Percentiles rank a stretch among this genome's conserved stretches.
phyloP scores from a whole-genome alignment of 106 monocot genomes.

The Cymbidium sinense region DNA sequence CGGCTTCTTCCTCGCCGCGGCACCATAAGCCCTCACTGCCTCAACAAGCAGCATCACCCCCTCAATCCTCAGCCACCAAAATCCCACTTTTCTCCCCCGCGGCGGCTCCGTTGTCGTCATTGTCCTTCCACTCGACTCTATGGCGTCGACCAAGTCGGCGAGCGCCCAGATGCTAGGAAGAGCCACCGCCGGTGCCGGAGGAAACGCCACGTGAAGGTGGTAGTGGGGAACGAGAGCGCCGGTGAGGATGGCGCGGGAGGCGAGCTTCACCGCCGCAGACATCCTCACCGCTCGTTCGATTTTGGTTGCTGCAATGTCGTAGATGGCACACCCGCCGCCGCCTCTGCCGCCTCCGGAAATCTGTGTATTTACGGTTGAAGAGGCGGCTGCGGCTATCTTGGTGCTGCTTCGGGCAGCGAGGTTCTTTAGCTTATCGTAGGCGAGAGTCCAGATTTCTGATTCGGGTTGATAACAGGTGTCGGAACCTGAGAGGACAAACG shows the following conservation, averaged over 20 bases:
- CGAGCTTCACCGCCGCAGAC: slow-evolving; percentile 42
- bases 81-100: neutral
- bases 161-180: slow-evolving; percentile 14
- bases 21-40: slow-evolving; percentile 3
- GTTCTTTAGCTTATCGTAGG: slow-evolving; percentile 4
- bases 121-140: slow-evolving; percentile 11
- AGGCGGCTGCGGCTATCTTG: slow-evolving; percentile 8
- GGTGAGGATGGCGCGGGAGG: slow-evolving; percentile 31
- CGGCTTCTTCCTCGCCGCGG: slow-evolving; percentile 7
- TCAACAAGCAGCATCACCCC: slow-evolving; percentile 8
- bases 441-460: neutral
- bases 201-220: slow-evolving; percentile 20
- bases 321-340: too few species aligned
- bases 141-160: slow-evolving; percentile 11
- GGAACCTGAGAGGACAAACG: neutral
- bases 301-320: neutral
- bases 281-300: slow-evolving; percentile 37
- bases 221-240: slow-evolving; percentile 28
- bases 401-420: slow-evolving; percentile 5
- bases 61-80: slow-evolving; percentile 12
- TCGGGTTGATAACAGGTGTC: neutral
- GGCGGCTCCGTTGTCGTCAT: neutral
- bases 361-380: neutral
- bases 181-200: neutral
- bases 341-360: too few species aligned